A percentile compares a stretch with the other conserved stretches of the same genome.
phyloP scores from a whole-genome alignment of 768 basidiomycete species.

The Phylloporus arenicola region DNA sequence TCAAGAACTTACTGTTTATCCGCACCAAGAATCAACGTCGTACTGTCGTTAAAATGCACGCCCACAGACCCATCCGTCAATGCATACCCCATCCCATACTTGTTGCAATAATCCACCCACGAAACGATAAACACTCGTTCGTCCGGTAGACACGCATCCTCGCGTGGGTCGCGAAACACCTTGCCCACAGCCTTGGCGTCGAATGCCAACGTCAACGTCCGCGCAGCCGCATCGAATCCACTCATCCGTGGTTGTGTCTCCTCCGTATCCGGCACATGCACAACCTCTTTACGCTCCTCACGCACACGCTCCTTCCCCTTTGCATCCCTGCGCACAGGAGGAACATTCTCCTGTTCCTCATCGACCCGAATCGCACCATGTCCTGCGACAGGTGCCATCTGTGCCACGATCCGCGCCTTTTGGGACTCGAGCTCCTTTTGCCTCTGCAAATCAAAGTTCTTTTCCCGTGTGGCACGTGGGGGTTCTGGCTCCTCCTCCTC shows the following conservation, averaged over 20 bases:
- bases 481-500: conserved; percentile 38
- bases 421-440: conserved; percentile 82
- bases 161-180: conserved; percentile 62
- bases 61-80: conserved; percentile 93
- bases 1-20: conserved; percentile 67
- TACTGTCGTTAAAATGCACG: conserved; percentile 96
- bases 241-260: conserved; percentile 33
- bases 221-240: conserved; percentile 63
- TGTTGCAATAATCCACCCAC: conserved; percentile 99
- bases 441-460: conserved; percentile 38
- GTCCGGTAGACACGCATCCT: conserved; percentile 48
- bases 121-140: conserved; percentile 90
- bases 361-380: conserved; percentile 27
- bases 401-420: conserved; percentile 89
- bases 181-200: conserved; percentile 58
- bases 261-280: conserved; percentile 14
- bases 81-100: conserved; percentile 99
- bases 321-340: conserved; percentile 27
- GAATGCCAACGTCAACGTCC: conserved; percentile 54
- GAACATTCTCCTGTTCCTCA: conserved; percentile 33
- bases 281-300: conserved; percentile 19
- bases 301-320: conserved; percentile 29
- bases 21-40: conserved; percentile 76
- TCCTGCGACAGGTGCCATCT: conserved; percentile 64
- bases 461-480: conserved; percentile 37